These are phyloP conservation scores for Pholiota molesta DNA, from an alignment of 768 basidiomycete genomes.

Conservation along the genomic window DNA sequence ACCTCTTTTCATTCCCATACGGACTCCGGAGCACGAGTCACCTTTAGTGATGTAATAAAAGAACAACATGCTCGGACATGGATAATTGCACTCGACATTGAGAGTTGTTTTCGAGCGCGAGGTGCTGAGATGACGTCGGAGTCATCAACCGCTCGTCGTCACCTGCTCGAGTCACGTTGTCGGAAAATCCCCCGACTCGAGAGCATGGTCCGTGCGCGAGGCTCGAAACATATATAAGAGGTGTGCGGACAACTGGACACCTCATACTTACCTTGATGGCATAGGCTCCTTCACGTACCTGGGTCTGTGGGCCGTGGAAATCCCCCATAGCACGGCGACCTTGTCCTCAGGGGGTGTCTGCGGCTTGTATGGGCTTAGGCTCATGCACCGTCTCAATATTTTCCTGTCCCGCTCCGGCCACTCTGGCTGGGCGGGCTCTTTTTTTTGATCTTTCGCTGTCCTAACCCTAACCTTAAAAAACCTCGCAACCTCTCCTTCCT, in stretches of 20 bases:
- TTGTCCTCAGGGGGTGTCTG: slow-evolving; percentile 21
- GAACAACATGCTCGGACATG: too few species aligned
- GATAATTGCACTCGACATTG: too few species aligned
- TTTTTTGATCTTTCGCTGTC: slow-evolving; percentile 14
- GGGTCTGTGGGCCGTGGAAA: slow-evolving; percentile 22
- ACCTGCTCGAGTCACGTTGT: neutral
- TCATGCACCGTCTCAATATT: slow-evolving; percentile 23
- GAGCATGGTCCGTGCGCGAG: slow-evolving; percentile 4
- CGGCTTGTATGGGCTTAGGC: slow-evolving; percentile 2
- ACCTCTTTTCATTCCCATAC: too few species aligned
- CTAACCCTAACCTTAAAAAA: slow-evolving; percentile 27
- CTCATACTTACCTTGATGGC: slow-evolving; percentile 29
- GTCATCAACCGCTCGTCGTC: too few species aligned
- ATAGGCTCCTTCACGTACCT: slow-evolving; percentile 22
- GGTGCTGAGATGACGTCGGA: neutral
- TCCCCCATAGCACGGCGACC: slow-evolving; percentile 28
- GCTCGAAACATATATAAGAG: neutral
- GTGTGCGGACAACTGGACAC: neutral
- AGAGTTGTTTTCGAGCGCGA: too few species aligned
- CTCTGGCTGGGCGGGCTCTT: slow-evolving; percentile 55
- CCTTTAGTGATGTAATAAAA: too few species aligned
- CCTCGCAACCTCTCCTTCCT: too few species aligned
- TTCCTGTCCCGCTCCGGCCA: slow-evolving; percentile 69
- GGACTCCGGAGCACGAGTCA: too few species aligned
- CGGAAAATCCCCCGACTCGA: neutral